phyloP scores from a whole-genome alignment of 306 rosid species.

The Cotoneaster glaucophyllus region DNA sequence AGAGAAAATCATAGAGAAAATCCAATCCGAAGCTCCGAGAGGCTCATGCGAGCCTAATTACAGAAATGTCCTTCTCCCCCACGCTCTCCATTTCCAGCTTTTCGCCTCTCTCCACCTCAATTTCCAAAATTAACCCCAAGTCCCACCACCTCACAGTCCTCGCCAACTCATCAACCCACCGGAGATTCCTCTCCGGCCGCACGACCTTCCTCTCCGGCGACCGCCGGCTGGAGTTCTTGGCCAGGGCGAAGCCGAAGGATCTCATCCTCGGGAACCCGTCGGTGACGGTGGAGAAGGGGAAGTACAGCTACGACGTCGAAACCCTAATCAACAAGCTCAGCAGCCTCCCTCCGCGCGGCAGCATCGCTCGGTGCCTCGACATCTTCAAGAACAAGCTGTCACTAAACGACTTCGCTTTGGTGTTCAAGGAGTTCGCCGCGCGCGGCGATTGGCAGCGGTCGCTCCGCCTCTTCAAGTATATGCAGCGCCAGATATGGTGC shows the following conservation, averaged over 20 bases:
- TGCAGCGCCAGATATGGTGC: slow-evolving; percentile 99
- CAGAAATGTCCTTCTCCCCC: slow-evolving; percentile 48
- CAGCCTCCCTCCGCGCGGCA: slow-evolving; percentile 89
- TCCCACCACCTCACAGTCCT: slow-evolving; percentile 24
- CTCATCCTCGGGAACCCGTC: slow-evolving; percentile 69
- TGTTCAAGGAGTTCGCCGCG: slow-evolving; percentile 90
- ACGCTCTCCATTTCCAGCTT: slow-evolving; percentile 40
- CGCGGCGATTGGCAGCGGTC: slow-evolving; percentile 96
- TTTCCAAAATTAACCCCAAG: slow-evolving; percentile 27
- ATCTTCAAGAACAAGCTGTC: slow-evolving; percentile 87
- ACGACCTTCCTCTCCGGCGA: slow-evolving; percentile 13
- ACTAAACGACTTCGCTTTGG: slow-evolving; percentile 80
- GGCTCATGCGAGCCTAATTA: slow-evolving; percentile 28
- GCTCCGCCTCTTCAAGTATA: slow-evolving; percentile 76
- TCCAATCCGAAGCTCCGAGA: neutral
- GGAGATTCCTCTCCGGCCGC: slow-evolving; percentile 13
- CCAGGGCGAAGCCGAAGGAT: slow-evolving; percentile 55
- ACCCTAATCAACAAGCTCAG: slow-evolving; percentile 84
- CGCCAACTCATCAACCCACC: neutral
- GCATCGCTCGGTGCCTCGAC: slow-evolving; percentile 93
- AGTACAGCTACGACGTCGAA: slow-evolving; percentile 90
- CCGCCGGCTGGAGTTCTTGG: slow-evolving; percentile 12
- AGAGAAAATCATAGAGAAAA: neutral
- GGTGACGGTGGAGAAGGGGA: slow-evolving; percentile 75
- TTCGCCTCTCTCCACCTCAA: slow-evolving; percentile 32